Base-by-base conservation (phyloP, 306 rosid species). In the Rosa multiflora region DNA sequence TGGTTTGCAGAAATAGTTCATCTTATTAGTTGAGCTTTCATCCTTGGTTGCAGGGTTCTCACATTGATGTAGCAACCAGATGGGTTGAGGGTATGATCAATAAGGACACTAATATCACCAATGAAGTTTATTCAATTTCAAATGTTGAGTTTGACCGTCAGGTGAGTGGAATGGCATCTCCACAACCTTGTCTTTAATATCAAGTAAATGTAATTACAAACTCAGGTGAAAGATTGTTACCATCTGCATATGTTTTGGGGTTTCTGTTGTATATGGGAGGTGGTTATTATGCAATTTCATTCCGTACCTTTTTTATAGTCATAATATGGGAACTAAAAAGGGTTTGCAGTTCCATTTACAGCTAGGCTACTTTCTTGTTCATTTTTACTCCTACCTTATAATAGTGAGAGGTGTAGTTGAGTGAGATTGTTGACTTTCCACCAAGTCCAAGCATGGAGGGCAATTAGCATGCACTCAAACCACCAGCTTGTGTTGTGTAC, bases 121-220 rank as follows among this genome's bases (percentile, higher is more conserved):
- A 88, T 43, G 97, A 91, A 88, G 88, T 96, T 76, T 96, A 91
- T 85, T 96, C 99, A 59, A 23, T 93, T 61, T 92, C 80, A 13
- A 87, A 66, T 78, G 96, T 91, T 82, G 98, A 91, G 58, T 96
- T 90, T 88, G 94, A 96, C 63, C 94, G 97, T 14, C 98, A 96
- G 93, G 99, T 96, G 74, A 79, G 79, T 82, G 42, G 17, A 49
- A 18, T 67, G 32, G 4, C 73, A 63, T 8, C 47, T 18, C 12
- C 2, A 46, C 21, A 35, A 5, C 20, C 15, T 15, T 62, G 20
- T 40, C 37, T 42, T 56, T 5, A 6, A 21, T 40, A 46, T 12
- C 42, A 42, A 7, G 42, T 12, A 8, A 12, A 2, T 67, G 23
- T 67, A 8, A 3, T 5, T 67, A 39, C 71, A 67, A 67, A 39